phyloP scores from a whole-genome alignment of 352 stramenopile species.

The Phytophthora gonapodyides region DNA sequence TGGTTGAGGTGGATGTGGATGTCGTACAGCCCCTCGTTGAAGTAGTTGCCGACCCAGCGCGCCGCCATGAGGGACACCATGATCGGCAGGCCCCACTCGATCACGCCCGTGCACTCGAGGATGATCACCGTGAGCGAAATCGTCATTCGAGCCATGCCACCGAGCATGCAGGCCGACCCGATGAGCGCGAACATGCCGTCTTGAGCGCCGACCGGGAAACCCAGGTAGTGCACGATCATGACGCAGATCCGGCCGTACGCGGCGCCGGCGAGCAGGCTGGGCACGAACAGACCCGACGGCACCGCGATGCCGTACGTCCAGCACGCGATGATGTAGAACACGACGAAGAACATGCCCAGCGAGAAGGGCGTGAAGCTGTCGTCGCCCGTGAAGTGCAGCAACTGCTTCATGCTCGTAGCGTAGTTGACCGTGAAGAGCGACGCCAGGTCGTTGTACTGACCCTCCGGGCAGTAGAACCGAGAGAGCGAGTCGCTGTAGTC shows the following conservation, averaged over 20 bases:
- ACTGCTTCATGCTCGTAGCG: slow-evolving; percentile 94
- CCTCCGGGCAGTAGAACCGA: slow-evolving; percentile 94
- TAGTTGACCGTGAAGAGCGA: slow-evolving; percentile 96
- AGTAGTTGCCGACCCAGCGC: slow-evolving; percentile 97
- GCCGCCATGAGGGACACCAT: slow-evolving; percentile 98
- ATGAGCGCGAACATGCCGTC: slow-evolving; percentile 97
- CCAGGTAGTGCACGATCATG: slow-evolving; percentile 62
- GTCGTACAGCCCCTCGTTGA: slow-evolving; percentile 99
- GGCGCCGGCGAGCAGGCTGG: slow-evolving; percentile 94
- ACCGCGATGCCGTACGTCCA: slow-evolving; percentile 97
- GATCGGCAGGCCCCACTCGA: slow-evolving; percentile 98
- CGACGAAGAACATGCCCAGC: slow-evolving; percentile 96
- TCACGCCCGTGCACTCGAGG: slow-evolving; percentile 98
- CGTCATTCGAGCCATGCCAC: slow-evolving; percentile 97
- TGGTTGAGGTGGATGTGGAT: slow-evolving; percentile 98
- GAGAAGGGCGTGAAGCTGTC: slow-evolving; percentile 94
- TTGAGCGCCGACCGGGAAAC: slow-evolving; percentile 68
- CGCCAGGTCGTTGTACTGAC: slow-evolving; percentile 97
- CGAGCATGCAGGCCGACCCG: slow-evolving; percentile 94
- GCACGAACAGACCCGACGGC: slow-evolving; percentile 97
- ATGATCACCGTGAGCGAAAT: slow-evolving; percentile 99
- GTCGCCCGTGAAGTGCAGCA: slow-evolving; percentile 95
- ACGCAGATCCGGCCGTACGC: slow-evolving; percentile 92
- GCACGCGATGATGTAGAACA: slow-evolving; percentile 94
- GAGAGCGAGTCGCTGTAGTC: slow-evolving; percentile 87